Base-by-base conservation (phyloP, 495 filamentous ascomycete genomes). In the Daldinia caldariorum region DNA sequence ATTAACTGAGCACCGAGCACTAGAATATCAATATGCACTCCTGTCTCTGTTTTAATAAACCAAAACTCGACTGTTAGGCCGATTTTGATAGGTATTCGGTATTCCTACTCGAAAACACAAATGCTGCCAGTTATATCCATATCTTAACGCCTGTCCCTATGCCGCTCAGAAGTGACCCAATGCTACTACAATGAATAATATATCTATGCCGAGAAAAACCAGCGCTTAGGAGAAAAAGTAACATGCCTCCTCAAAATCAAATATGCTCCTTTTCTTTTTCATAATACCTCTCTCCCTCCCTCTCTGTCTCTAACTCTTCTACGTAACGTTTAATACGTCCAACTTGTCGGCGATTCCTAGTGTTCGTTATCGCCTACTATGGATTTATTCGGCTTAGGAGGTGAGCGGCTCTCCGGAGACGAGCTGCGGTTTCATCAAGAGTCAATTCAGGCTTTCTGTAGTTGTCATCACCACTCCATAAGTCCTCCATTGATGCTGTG, bases 361-460 rank as follows among this genome's bases (percentile, higher is more conserved):
- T 13, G 12, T 12, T 20, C 10, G 22, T 14, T 3, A 2, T 41
- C 29, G 43, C 43, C 20, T 8, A 5, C 1, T 22, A 4, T 3
- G 18, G 9, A 22, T 1, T 22, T 5, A 16, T 22, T 3, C 43
- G 43, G 3, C 5, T 9, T 6, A 76, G 49, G 5, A 78, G 53
- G 49, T 41, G 64, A 35, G 53, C 58, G 12, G 76, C 76, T 59
- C 74, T 71, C 12, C 54, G 59, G 6, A 78, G 63, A 55, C 76
- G 61, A 4, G 67, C 67, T 29, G 41, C 61, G 4, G 66, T 58
- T 26, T 74, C 62, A n/a, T 65, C 67, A 49, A 78, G 66, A 18
- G 70, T 54, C 18, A 71, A 34, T 49, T 9, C 38, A 10, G 69
- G 72, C 47, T 61, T 73, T 31, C 58, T 62, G 41, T 58, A 26